These are phyloP conservation scores for Poa pratensis DNA, from an alignment of 176 grass and related monocot genomes.

Conservation along the genomic window DNA sequence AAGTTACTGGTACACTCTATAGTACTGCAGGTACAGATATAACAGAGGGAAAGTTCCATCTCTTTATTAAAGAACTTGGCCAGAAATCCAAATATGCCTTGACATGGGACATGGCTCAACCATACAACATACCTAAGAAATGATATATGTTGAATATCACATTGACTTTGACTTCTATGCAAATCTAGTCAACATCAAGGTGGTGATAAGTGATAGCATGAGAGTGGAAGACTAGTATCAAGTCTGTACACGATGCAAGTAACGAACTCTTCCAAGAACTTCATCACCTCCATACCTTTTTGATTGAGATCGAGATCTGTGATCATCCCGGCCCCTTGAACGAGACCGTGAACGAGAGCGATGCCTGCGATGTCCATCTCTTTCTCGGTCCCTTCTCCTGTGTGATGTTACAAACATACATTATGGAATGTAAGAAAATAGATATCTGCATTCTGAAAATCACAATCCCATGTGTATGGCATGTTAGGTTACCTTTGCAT, in stretches of 20 bases:
- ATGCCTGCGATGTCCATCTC: conserved; percentile 73
- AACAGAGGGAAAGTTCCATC: not conserved
- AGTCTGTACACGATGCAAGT: conserved; percentile 20
- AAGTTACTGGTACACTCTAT: not conserved
- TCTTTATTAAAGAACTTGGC: not conserved
- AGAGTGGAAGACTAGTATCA: not conserved
- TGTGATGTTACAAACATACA: conserved; percentile 26
- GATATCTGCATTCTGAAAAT: not conserved
- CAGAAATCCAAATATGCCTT: conserved; percentile 14
- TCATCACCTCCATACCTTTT: conserved; percentile 66
- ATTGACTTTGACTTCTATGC: conserved; percentile 29
- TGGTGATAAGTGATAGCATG: conserved; percentile 25
- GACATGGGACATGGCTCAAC: not conserved
- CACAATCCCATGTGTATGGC: not conserved
- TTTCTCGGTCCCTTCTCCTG: conserved; percentile 79
- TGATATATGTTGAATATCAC: not conserved
- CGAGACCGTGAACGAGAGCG: conserved; percentile 53
- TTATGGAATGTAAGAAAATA: not conserved
- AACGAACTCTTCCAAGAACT: not conserved
- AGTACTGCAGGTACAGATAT: conserved; percentile 11
- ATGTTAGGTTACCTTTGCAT: conserved; percentile 26
- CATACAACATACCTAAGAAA: not conserved
- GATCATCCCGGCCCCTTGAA: conserved; percentile 80
- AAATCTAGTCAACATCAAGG: conserved; percentile 26
- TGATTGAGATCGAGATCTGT: conserved; percentile 73